Percentiles rank a stretch among this genome's conserved stretches.
phyloP scores from a whole-genome alignment of 1,139 yeast species.

The Debaryomyces fabryi region DNA sequence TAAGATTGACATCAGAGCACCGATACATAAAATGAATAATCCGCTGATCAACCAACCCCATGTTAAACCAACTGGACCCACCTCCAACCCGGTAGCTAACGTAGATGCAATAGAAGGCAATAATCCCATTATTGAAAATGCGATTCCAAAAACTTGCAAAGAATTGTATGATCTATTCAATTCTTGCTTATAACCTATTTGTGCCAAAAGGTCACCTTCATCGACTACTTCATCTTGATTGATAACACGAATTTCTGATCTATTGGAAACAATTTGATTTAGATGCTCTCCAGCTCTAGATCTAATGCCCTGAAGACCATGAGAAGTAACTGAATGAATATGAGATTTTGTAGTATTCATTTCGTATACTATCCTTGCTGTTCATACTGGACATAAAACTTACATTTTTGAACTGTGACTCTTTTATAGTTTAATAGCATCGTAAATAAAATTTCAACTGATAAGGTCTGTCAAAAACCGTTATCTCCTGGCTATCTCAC shows the following conservation, averaged over 20 bases:
- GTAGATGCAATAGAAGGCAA: constrained; percentile 49
- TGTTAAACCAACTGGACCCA: constrained; percentile 57
- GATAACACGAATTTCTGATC: constrained; percentile 31
- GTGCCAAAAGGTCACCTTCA: constrained; percentile 19
- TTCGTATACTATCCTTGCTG: not conserved
- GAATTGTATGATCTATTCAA: constrained; percentile 47
- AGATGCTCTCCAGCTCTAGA: constrained; percentile 28
- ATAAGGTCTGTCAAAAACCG: not conserved
- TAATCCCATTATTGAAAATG: constrained; percentile 55
- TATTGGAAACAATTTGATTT: constrained; percentile 24
- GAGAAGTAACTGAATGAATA: not conserved
- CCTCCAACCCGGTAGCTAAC: constrained; percentile 31
- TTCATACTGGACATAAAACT: not conserved
- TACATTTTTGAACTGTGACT: not conserved
- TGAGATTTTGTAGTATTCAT: constrained; percentile 3
- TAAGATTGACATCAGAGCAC: constrained; percentile 60
- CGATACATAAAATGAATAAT: constrained; percentile 54
- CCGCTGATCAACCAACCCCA: constrained; percentile 70
- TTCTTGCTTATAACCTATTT: constrained; percentile 51
- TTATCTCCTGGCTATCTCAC: not conserved
- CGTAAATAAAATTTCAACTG: not conserved
- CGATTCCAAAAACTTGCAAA: constrained; percentile 52
- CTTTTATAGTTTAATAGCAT: not conserved
- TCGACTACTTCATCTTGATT: constrained; percentile 29
- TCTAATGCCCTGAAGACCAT: constrained; percentile 11